phyloP scores from a whole-genome alignment of 331 rosid genomes.

The Erythrophleum ivorense region DNA sequence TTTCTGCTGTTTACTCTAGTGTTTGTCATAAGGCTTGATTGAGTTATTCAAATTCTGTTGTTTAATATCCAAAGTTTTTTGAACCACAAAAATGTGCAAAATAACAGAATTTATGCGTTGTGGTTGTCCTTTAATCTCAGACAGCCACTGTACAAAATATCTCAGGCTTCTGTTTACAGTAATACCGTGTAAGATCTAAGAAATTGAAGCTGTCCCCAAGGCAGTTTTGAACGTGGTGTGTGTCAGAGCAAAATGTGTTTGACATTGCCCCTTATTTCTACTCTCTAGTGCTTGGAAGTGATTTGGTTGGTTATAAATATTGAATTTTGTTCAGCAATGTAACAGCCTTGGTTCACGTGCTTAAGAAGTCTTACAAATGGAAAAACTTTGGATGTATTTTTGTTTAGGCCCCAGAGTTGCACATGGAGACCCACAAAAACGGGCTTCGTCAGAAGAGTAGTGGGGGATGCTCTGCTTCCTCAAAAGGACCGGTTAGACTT shows the following conservation, averaged over 20 bases:
- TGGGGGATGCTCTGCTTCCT: slow-evolving; percentile 57
- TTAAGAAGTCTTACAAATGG: too few species aligned
- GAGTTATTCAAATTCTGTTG: not conserved
- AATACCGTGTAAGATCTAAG: not conserved
- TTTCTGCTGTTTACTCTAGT: slow-evolving; percentile 15
- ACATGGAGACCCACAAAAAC: slow-evolving; percentile 71
- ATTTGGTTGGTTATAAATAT: slow-evolving; percentile 11
- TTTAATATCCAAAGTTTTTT: slow-evolving; percentile 4
- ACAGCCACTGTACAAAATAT: not conserved
- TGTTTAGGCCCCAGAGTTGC: slow-evolving; percentile 74
- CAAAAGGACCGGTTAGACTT: slow-evolving; percentile 60
- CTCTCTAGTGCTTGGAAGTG: not conserved
- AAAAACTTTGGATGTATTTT: too few species aligned
- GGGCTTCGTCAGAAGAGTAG: slow-evolving; percentile 59
- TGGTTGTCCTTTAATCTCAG: slow-evolving; percentile 21
- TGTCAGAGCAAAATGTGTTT: not conserved
- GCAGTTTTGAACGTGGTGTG: not conserved
- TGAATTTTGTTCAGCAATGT: slow-evolving; percentile 9
- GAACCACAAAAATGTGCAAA: not conserved
- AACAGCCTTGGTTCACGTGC: not conserved
- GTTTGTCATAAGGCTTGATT: slow-evolving; percentile 5
- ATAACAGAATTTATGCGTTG: not conserved
- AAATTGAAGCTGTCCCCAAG: slow-evolving; percentile 3
- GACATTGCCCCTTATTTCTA: not conserved
- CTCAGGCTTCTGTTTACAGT: slow-evolving; percentile 8